These are phyloP conservation scores for Coniella vitis DNA, from an alignment of 2,329 filamentous ascomycete genomes.

Conservation along the genomic window DNA sequence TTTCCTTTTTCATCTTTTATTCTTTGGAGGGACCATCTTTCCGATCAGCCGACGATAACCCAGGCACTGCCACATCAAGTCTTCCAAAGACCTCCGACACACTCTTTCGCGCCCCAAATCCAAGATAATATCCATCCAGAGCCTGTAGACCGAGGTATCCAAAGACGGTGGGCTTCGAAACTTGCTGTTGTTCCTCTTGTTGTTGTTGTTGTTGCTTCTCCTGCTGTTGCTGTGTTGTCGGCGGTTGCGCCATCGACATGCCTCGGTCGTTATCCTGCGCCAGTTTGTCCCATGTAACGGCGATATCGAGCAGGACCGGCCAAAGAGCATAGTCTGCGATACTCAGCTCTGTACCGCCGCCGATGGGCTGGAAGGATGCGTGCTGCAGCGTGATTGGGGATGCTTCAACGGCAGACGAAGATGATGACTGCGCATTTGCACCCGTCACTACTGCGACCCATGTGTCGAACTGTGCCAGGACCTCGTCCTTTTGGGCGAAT, in stretches of 20 bases:
- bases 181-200: not conserved
- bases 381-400: too few species aligned
- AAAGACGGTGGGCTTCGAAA: conserved; percentile 9
- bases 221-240: too few species aligned
- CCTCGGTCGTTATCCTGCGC: conserved; percentile 25
- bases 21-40: too few species aligned
- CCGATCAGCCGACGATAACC: not conserved
- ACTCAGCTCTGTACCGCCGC: conserved; percentile 25
- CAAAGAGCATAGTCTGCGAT: conserved; percentile 52
- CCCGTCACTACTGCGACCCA: conserved; percentile 1
- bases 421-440: not conserved
- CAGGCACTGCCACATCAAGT: not conserved
- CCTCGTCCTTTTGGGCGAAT: not conserved
- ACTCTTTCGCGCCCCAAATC: conserved; percentile 20
- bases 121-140: conserved; percentile 33
- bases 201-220: too few species aligned
- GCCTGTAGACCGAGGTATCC: conserved; percentile 3
- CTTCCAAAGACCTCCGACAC: conserved; percentile 12
- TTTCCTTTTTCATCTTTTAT: too few species aligned
- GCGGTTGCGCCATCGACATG: too few species aligned
- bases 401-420: too few species aligned
- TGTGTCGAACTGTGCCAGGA: not conserved
- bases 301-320: conserved; percentile 45
- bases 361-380: conserved; percentile 24
- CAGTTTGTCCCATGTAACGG: conserved; percentile 23